Evolutionary conservation across 495 filamentous ascomycete genomes (phyloP).

Genomic region (Parathielavia hyrcaniae): DNA sequence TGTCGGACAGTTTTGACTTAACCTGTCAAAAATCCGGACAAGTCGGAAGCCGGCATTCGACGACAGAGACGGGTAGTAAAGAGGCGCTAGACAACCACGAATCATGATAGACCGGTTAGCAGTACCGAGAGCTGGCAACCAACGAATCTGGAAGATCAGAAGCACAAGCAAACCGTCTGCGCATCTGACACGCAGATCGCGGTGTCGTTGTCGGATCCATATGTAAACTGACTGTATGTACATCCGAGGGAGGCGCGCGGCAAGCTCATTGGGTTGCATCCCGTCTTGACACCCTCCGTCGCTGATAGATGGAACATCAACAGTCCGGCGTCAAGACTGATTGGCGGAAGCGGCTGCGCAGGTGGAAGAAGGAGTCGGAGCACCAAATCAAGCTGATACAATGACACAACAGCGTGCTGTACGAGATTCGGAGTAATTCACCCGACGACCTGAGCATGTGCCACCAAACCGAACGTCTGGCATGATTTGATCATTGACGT

Average conservation of each 20-base stretch:
- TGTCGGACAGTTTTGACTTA: no score
- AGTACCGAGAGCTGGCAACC: background rate
- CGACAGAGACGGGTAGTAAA: no score
- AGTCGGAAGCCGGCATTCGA: no score
- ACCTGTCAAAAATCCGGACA: no score
- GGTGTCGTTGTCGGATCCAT: background rate
- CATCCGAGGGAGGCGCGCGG: constrained; percentile 4
- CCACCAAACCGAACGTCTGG: background rate
- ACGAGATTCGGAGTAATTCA: no score
- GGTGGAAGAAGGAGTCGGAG: no score
- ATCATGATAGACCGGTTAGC: background rate
- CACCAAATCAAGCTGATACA: background rate
- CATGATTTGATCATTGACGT: background rate
- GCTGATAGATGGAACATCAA: background rate
- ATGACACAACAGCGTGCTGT: background rate
- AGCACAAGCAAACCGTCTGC: background rate
- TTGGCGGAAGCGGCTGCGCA: no score
- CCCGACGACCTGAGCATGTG: background rate
- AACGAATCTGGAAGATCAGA: background rate
- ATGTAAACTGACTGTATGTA: no score
- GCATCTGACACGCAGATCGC: background rate
- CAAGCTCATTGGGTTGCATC: constrained; percentile 1
- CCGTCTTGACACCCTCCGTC: no score
- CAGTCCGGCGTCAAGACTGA: background rate
- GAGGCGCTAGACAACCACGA: background rate